A percentile compares a stretch with the other conserved stretches of the same genome.
Conservation (phyloP, 1,284 basidiomycete species). For the Malassezia vespertilionis region DNA sequence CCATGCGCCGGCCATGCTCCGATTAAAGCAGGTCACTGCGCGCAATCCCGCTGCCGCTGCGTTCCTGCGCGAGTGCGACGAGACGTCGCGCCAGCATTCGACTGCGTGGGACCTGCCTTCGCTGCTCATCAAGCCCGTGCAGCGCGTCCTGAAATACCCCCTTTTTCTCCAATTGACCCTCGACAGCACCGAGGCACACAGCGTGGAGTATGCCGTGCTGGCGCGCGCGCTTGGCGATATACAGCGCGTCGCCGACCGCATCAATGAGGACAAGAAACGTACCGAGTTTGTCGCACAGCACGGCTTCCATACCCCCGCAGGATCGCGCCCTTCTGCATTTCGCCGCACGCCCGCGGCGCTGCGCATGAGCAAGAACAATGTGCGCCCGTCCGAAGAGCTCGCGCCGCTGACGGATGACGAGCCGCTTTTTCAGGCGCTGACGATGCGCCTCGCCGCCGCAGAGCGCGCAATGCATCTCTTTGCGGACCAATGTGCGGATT, state of each 20-base stretch:
- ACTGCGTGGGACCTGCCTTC: constrained; percentile 90
- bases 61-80: constrained; percentile 48
- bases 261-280: constrained; percentile 74
- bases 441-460: constrained; percentile 20
- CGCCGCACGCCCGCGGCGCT: constrained; percentile 26
- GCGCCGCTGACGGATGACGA: constrained; percentile 20
- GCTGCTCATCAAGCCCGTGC: constrained; percentile 60
- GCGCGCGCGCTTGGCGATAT: constrained; percentile 59
- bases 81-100: constrained; percentile 29
- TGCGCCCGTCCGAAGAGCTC: constrained; percentile 20
- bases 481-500: constrained; percentile 20
- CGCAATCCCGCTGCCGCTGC: constrained; percentile 28
- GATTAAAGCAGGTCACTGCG: constrained; percentile 42
- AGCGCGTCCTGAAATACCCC: constrained; percentile 62
- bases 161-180: constrained; percentile 67
- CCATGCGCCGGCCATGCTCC: constrained; percentile 65
- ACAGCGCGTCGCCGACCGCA: constrained; percentile 65
- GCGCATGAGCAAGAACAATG: constrained; percentile 30
- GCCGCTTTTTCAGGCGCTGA: constrained; percentile 21
- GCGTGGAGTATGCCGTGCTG: constrained; percentile 63
- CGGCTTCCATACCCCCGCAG: constrained; percentile 5
- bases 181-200: constrained; percentile 57
- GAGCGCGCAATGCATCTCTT: constrained; percentile 22
- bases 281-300: constrained; percentile 58
- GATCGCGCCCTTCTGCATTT: constrained; percentile 4